These are phyloP conservation scores for Bocquillonia castaneifolia DNA, from an alignment of 441 rosid species.

Conservation along the genomic window DNA sequence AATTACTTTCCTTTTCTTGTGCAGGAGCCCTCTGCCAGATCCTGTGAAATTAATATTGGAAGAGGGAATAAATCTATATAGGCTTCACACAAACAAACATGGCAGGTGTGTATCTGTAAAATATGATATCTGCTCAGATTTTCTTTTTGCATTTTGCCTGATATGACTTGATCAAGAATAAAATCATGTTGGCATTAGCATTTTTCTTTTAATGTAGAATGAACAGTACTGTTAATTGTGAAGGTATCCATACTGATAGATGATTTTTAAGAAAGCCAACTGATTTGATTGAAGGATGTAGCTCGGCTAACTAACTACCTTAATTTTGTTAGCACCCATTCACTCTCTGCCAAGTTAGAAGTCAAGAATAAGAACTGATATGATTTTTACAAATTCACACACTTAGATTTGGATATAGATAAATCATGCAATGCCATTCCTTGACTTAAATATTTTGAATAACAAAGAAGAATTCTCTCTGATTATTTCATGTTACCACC, in stretches of 20 bases:
- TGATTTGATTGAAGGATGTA: neutral
- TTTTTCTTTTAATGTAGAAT: neutral
- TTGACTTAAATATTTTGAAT: neutral
- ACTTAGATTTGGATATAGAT: neutral
- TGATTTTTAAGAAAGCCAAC: neutral
- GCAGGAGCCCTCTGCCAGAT: conserved; percentile 77
- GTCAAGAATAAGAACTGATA: neutral
- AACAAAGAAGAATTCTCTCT: neutral
- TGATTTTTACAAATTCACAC: neutral
- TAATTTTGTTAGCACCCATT: neutral
- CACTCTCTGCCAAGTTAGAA: neutral
- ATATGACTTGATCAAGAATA: neutral
- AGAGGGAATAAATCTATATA: conserved; percentile 76
- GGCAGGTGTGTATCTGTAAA: conserved; percentile 54
- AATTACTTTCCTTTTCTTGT: conserved; percentile 22
- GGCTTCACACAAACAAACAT: conserved; percentile 63
- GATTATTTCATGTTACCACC: neutral
- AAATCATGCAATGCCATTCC: neutral
- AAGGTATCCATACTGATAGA: neutral
- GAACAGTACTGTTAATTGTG: neutral
- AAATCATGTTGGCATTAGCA: neutral
- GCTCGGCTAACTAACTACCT: neutral
- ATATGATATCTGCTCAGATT: conserved; percentile 3
- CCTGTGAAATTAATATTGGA: conserved; percentile 58
- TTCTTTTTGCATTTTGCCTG: neutral